Conservation (phyloP, 2,329 filamentous ascomycete species). For the Diaporthe destruens region DNA sequence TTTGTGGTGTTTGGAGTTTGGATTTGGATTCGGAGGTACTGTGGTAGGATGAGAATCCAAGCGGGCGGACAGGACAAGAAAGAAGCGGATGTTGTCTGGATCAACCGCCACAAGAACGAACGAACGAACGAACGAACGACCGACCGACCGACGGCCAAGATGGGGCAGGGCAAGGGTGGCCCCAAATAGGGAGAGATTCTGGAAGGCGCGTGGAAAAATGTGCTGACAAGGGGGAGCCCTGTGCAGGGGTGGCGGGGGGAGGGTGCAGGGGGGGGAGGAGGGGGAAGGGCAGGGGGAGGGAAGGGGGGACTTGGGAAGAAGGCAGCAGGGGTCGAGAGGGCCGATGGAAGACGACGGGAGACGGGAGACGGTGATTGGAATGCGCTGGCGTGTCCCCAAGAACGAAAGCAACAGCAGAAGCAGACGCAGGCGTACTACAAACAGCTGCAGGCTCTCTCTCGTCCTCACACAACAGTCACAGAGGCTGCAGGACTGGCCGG, state of each 20-base stretch:
- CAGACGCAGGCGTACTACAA: no score
- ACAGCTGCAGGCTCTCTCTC: no score
- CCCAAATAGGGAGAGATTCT: conserved; percentile 40
- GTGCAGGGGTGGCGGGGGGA: conserved; percentile 15
- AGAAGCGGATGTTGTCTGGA: neutral
- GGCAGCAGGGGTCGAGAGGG: no score
- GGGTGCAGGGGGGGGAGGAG: neutral
- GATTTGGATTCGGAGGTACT: neutral
- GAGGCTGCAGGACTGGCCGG: conserved; percentile 12
- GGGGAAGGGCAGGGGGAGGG: neutral
- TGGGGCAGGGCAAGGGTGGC: conserved; percentile 19
- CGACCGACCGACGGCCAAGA: conserved; percentile 12
- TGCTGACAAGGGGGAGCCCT: conserved; percentile 35
- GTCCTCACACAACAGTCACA: conserved; percentile 12
- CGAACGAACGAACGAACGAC: conserved; percentile 9
- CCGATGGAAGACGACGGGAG: no score
- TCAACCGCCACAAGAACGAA: neutral
- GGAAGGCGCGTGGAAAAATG: conserved; percentile 41
- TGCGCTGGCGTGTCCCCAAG: conserved; percentile 11
- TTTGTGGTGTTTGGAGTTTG: neutral
- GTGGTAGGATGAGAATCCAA: neutral
- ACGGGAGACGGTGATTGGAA: conserved; percentile 8
- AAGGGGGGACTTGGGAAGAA: no score
- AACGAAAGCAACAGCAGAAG: no score
- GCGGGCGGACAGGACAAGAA: neutral